Percentiles rank a stretch among this genome's conserved stretches.
Conservation (phyloP, 495 filamentous ascomycete species). For the Aspergillus incahuasiensis region DNA sequence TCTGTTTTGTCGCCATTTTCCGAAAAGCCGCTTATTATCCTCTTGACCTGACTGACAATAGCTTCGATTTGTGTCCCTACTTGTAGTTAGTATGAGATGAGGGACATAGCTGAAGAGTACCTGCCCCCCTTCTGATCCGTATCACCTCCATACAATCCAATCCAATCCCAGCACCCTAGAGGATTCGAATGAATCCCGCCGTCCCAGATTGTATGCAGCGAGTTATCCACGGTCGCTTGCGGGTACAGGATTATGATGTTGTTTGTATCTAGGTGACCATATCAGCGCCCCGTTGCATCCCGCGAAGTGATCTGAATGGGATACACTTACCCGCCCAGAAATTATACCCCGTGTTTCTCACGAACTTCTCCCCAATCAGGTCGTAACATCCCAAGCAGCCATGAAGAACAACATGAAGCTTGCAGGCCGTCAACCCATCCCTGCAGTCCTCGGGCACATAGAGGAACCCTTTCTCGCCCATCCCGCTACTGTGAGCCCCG, state of each 20-base stretch:
- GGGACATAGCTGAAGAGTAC: background rate
- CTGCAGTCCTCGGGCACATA: background rate
- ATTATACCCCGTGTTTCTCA: background rate
- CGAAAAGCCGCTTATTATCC: background rate
- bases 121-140: background rate
- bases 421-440: background rate
- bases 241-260: conserved; percentile 1
- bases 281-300: no score
- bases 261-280: background rate
- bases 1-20: background rate
- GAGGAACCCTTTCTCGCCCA: background rate
- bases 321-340: background rate
- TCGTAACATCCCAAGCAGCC: background rate
- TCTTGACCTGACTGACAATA: background rate
- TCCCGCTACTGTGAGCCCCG: background rate
- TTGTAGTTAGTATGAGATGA: background rate
- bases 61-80: background rate
- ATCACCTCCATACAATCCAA: background rate
- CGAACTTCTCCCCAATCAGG: background rate
- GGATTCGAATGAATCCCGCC: background rate
- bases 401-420: background rate
- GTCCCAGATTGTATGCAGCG: background rate
- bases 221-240: background rate
- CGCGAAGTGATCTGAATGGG: no score
- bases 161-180: background rate